Evolutionary conservation across 345 rosid genomes (phyloP).

Genomic region (Turnera subulata): DNA sequence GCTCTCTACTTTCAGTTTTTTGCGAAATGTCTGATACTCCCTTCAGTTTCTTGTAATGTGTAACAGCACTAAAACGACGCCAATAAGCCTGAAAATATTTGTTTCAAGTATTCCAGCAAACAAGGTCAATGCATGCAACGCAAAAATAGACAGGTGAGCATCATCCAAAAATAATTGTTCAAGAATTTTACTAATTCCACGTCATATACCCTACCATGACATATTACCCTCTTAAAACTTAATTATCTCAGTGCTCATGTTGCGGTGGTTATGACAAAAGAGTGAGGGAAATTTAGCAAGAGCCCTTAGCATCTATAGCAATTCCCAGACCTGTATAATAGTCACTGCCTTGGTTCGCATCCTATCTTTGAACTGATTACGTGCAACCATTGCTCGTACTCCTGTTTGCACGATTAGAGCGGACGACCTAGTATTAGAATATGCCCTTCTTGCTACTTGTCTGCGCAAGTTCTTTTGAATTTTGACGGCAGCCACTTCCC

Average conservation of each 20-base stretch:
- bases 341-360: conserved; percentile 39
- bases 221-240: no score
- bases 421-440: conserved; percentile 35
- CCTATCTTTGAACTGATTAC: conserved; percentile 35
- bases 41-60: conserved; percentile 39
- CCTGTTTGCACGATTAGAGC: conserved; percentile 62
- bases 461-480: conserved; percentile 72
- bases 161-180: conserved; percentile 56
- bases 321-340: conserved; percentile 17
- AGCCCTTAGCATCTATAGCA: no score
- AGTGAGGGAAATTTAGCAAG: no score
- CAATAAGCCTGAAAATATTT: conserved; percentile 52
- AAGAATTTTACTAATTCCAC: no score
- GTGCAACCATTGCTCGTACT: conserved; percentile 50
- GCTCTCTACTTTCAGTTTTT: conserved; percentile 31
- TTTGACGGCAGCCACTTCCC: conserved; percentile 55
- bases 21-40: conserved; percentile 42
- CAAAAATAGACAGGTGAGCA: conserved; percentile 1
- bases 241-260: no score
- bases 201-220: no score
- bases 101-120: no score
- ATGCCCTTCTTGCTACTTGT: conserved; percentile 47
- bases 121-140: neutral
- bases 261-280: no score
- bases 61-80: conserved; percentile 50